Base-by-base conservation (phyloP, 148 eudicot species). In the Rhododendron griersonianum region DNA sequence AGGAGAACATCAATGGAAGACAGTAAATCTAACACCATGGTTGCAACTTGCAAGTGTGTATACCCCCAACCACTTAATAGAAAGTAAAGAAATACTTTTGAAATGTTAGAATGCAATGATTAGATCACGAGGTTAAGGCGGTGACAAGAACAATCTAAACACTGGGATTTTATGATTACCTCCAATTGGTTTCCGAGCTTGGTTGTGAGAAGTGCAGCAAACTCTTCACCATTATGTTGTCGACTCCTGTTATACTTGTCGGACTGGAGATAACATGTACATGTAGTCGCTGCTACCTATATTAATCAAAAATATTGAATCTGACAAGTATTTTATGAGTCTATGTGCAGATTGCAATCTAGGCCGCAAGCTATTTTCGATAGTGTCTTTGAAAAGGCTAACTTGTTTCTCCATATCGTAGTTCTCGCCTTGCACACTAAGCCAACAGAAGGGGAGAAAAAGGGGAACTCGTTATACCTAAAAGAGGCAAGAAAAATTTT, bases 241-340 rank as follows among this genome's bases (percentile, higher is more conserved):
- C 8, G 47, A 33, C 85, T 83, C 0, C 77, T 83, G 57, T 83
- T 67, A 83, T 21, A 65, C n/a, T 83, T 2, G 18, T 83, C 44
- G 2, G 85, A 23, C 5, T 65, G 78, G 57, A 83, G 23, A 65
- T 67, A 83, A 55, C 67, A 28, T 83, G 30, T 65, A 48, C 4
- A 67, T 65, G 57, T 83, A 83, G 78, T 83, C 85, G 28, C 85
- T 83, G 15, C 63, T 15, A 11, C 85, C 85, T 4, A 67, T 44
- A 57, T 67, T 65, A 63, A 83, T 83, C 16, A 83, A 9, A 67
- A 19, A 67, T 3, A 83, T n/a, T 0, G 85, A 83, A 28, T 65
- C 18, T 4, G 75, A 14, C 41, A 83, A 83, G 74, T 41, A 67
- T 65, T 83, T 15, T 3, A 59, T n/a, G 13, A 83, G 53, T 59